Conservation (phyloP, 495 filamentous ascomycete genomes). For the Penicillium lividum region DNA sequence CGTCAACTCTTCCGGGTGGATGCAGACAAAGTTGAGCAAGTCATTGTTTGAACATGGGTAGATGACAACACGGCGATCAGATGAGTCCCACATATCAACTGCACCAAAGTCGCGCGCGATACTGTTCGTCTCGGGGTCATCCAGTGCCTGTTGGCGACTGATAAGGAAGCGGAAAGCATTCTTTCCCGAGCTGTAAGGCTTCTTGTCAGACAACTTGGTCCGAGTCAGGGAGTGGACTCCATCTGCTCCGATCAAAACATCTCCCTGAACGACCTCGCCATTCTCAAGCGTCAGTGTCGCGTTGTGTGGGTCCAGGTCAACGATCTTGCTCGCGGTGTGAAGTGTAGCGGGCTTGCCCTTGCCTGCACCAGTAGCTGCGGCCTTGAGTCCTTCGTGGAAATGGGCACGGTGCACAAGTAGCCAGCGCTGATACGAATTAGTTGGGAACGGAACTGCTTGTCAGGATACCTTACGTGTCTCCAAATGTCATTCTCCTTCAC, state of each 20-base stretch:
- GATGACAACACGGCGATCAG: constrained; percentile 57
- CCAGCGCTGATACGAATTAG: constrained; percentile 38
- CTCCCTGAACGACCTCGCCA: constrained; percentile 38
- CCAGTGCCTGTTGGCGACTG: constrained; percentile 39
- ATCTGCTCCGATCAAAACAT: constrained; percentile 53
- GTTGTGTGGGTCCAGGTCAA: constrained; percentile 42
- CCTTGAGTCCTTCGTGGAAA: constrained; percentile 50
- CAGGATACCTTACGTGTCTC: constrained; percentile 35
- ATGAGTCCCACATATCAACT: constrained; percentile 50
- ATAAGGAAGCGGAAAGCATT: constrained; percentile 65
- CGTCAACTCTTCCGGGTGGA: constrained; percentile 53
- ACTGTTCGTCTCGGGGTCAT: constrained; percentile 47
- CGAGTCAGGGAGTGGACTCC: constrained; percentile 53
- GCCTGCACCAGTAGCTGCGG: constrained; percentile 39
- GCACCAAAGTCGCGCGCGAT: constrained; percentile 41
- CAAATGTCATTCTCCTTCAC: constrained; percentile 38
- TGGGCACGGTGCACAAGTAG: constrained; percentile 52
- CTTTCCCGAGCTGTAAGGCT: constrained; percentile 51
- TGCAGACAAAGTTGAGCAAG: constrained; percentile 60
- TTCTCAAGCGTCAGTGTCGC: constrained; percentile 44
- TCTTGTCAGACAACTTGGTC: constrained; percentile 40
- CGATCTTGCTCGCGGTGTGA: constrained; percentile 44
- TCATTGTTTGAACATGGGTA: constrained; percentile 59
- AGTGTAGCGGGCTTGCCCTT: constrained; percentile 44
- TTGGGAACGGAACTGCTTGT: background rate